phyloP scores from a whole-genome alignment of 2,329 filamentous ascomycete genomes.

The Rhinocladiella mackenziei region DNA sequence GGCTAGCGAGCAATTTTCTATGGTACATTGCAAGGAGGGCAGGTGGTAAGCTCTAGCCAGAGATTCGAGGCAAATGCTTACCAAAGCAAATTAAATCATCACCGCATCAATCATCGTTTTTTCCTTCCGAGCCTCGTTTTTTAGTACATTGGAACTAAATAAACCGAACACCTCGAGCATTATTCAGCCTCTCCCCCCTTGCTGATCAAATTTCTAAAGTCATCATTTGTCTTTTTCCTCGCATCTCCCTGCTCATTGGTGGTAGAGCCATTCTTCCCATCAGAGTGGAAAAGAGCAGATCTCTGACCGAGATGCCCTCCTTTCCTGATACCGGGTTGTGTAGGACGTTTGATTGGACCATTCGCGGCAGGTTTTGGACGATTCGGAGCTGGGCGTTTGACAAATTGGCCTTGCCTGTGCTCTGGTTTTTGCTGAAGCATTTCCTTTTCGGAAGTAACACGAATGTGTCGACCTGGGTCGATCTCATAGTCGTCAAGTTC shows the following conservation, averaged over 20 bases:
- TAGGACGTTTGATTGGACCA: constrained; percentile 44
- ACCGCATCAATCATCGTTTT: no score
- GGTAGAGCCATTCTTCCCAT: constrained; percentile 19
- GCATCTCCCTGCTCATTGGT: not conserved
- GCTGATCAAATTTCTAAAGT: constrained; percentile 45
- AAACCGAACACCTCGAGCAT: not conserved
- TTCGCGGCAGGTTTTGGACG: constrained; percentile 29
- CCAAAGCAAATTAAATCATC: no score
- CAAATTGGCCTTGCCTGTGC: constrained; percentile 39
- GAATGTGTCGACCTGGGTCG: constrained; percentile 40
- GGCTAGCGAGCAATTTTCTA: no score
- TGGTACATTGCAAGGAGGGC: no score
- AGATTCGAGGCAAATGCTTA: no score
- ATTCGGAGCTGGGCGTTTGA: constrained; percentile 40
- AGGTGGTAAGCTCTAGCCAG: no score
- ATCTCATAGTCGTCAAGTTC: constrained; percentile 48
- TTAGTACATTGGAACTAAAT: no score
- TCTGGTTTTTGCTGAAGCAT: constrained; percentile 44
- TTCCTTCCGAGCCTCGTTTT: no score
- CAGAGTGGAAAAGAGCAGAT: constrained; percentile 7
- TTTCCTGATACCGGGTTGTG: constrained; percentile 38
- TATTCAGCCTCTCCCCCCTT: constrained; percentile 7
- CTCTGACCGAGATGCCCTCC: constrained; percentile 25
- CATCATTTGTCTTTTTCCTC: constrained; percentile 52
- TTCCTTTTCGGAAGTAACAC: constrained; percentile 51